Evolutionary conservation across 164 flowering plant species (phyloP), one percentile per base, ranked within the genome.

Genomic region (Piper betle): DNA sequence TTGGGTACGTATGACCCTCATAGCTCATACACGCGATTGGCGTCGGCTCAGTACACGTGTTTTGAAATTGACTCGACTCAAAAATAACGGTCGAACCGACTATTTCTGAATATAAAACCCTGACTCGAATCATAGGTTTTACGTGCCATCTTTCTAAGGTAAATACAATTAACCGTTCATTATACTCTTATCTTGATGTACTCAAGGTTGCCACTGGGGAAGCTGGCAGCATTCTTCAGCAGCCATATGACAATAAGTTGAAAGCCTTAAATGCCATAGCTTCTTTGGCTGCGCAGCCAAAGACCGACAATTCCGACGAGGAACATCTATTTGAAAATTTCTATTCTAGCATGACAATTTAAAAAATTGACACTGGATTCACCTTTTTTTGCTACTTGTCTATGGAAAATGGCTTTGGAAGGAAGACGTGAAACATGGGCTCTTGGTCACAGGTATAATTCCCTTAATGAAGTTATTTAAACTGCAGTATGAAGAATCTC

Each of bases 381-480:
- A 71, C 84, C 97, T n/a, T 20, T 72, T 19, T 94, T 94, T 71
- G 97, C 99, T 39, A 52, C 78, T 59, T 77, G 77, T 41, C 65
- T 88, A 12, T 94, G 96, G 96, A 79, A 75, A 61, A 66, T 42
- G 41, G 96, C 97, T 52, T 72, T 94, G 18, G 41, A 77, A 72
- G 97, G 96, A 64, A 94, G 82, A 16, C 77, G 77, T 63, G 62
- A 73, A 66, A 56, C 53, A 33, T 94, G 95, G 97, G 86, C 90
- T 19, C 70, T 80, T 64, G 99, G 96, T 60, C 95, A 90, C 88
- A 86, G 99, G 99, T 93, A 61, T n/a, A n/a, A n/a, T n/a, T n/a
- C n/a, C n/a, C n/a, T n/a, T n/a, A n/a, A n/a, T n/a, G n/a, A n/a
- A n/a, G n/a, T n/a, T n/a, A n/a, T n/a, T n/a, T n/a, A n/a, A n/a